Percentiles rank a stretch among this genome's conserved stretches.
phyloP scores from a whole-genome alignment of 139 green algal genomes.

The Nannochloris sp. region DNA sequence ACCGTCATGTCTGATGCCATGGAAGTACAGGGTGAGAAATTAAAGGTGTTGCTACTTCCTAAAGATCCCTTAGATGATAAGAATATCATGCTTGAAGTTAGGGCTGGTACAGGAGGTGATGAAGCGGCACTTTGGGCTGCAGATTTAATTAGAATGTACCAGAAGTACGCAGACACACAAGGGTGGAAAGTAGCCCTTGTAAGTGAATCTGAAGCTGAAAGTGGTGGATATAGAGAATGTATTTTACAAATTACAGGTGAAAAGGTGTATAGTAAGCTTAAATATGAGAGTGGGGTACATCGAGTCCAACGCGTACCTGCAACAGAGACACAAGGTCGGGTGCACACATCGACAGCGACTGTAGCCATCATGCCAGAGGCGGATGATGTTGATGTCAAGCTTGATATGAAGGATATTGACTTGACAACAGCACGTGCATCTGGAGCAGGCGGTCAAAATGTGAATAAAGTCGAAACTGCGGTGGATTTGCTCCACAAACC shows the following conservation, averaged over 20 bases:
- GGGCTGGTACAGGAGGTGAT: conserved; percentile 75
- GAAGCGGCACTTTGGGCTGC: conserved; percentile 74
- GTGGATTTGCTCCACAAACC: conserved; percentile 97
- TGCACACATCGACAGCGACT: conserved; percentile 97
- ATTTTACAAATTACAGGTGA: conserved; percentile 45
- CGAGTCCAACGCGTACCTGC: conserved; percentile 94
- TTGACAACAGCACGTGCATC: conserved; percentile 63
- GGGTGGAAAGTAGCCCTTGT: conserved; percentile 74
- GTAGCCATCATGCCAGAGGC: conserved; percentile 85
- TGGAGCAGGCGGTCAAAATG: conserved; percentile 81
- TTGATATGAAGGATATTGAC: conserved; percentile 77
- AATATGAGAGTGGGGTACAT: conserved; percentile 97
- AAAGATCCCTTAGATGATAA: conserved; percentile 83
- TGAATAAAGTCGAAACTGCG: conserved; percentile 95
- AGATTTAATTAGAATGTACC: conserved; percentile 73
- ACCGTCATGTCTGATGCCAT: conserved; percentile 15
- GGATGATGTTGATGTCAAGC: conserved; percentile 74
- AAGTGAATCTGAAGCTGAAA: conserved; percentile 60
- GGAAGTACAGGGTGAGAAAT: conserved; percentile 40
- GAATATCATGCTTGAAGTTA: conserved; percentile 88
- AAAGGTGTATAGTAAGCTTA: conserved; percentile 85
- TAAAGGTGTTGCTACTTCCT: conserved; percentile 84
- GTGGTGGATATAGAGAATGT: conserved; percentile 84
- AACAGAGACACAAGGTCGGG: conserved; percentile 83
- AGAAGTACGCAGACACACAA: conserved; percentile 36